A percentile compares a stretch with the other conserved stretches of the same genome.
Evolutionary conservation across 2,329 filamentous ascomycete species (phyloP).

Genomic region (Diaporthe sp.): DNA sequence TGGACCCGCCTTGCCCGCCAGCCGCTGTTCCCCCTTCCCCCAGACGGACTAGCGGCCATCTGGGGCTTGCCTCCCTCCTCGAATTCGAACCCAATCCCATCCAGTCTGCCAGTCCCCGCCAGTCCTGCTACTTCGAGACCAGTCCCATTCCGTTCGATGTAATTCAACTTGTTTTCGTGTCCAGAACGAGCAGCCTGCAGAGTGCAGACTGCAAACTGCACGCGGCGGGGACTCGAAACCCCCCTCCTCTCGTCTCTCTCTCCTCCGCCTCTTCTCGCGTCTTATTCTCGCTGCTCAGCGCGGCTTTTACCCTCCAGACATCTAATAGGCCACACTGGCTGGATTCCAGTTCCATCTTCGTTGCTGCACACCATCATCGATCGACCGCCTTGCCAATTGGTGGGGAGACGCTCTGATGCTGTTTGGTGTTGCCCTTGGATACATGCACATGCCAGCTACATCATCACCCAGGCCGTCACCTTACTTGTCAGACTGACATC

Average conservation of each 20-base stretch:
- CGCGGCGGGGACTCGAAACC: not conserved
- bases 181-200: conserved; percentile 9
- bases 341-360: not conserved
- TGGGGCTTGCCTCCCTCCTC: conserved; percentile 18
- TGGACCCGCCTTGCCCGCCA: conserved; percentile 20
- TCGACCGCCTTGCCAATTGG: not conserved
- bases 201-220: conserved; percentile 9
- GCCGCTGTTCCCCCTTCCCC: conserved; percentile 7
- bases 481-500: conserved; percentile 26
- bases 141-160: conserved; percentile 24
- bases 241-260: not conserved
- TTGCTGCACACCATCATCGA: not conserved
- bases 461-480: not conserved
- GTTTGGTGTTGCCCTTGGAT: conserved; percentile 20
- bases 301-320: not conserved
- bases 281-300: not conserved
- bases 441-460: not conserved
- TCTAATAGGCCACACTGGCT: not conserved
- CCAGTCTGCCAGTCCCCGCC: conserved; percentile 12
- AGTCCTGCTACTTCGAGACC: conserved; percentile 2
- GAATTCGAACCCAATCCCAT: conserved; percentile 18
- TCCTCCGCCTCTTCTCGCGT: conserved; percentile 16
- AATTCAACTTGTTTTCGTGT: conserved; percentile 31
- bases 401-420: not conserved
- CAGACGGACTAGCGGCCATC: conserved; percentile 14